Evolutionary conservation across 129 eudicot species (phyloP).

Genomic region (Centaurea solstitialis): DNA sequence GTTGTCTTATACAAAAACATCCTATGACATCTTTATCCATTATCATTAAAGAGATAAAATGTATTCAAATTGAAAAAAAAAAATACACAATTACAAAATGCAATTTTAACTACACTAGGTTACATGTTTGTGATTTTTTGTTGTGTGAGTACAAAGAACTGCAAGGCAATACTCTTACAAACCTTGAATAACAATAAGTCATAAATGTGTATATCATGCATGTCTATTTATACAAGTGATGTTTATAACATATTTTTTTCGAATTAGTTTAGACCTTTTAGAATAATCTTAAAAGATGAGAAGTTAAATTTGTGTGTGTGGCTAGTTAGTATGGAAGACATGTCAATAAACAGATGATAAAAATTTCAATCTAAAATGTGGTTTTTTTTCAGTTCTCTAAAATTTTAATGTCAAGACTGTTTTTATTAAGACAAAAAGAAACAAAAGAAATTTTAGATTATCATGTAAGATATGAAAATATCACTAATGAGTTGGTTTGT

Average conservation of each 20-base stretch:
- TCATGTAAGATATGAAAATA: neutral
- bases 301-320: neutral
- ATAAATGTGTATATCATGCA: neutral
- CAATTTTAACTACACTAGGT: neutral
- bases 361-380: neutral
- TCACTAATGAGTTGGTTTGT: neutral
- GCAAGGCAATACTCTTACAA: neutral
- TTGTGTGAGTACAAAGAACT: neutral
- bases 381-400: neutral
- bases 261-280: neutral
- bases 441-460: neutral
- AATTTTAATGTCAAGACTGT: neutral
- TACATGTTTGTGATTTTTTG: neutral
- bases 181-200: neutral
- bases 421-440: neutral
- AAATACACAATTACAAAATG: neutral
- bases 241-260: neutral
- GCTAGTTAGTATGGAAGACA: neutral
- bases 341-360: neutral
- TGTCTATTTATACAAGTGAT: neutral
- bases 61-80: neutral
- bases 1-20: neutral
- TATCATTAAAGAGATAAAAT: neutral
- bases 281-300: neutral
- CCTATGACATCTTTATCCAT: neutral